Evolutionary conservation across 805 yeast species (phyloP).

Genomic region (Zygoascus flipseniorum): DNA sequence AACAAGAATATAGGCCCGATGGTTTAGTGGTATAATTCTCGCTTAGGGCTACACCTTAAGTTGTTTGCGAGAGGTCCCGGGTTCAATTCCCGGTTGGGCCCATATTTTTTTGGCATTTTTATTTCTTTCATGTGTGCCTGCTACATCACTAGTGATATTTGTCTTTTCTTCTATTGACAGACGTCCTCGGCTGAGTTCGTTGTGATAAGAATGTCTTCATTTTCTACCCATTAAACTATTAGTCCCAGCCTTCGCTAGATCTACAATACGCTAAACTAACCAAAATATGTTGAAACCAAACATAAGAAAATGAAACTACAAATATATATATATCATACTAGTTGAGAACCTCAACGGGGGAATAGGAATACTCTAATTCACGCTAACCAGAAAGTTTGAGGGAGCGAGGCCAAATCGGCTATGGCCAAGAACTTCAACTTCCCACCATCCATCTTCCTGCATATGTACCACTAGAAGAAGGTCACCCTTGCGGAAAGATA

Average conservation of each 20-base stretch:
- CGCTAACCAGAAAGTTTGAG: conserved; percentile 38
- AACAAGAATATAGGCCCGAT: conserved; percentile 22
- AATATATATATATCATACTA: too few species aligned
- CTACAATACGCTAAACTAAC: too few species aligned
- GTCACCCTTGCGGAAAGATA: conserved; percentile 52
- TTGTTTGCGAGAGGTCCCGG: conserved; percentile 31
- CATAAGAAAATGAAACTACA: too few species aligned
- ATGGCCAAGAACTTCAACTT: conserved; percentile 43
- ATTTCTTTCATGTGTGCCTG: background rate
- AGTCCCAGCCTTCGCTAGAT: too few species aligned
- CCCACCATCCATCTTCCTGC: conserved; percentile 75
- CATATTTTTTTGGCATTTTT: conserved; percentile 13
- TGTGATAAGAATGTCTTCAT: too few species aligned
- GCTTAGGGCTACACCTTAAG: conserved; percentile 28
- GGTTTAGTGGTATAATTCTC: conserved; percentile 31
- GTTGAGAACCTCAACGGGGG: too few species aligned
- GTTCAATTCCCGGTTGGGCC: conserved; percentile 32
- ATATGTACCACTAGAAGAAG: conserved; percentile 41
- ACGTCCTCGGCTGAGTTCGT: too few species aligned
- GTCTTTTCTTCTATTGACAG: too few species aligned
- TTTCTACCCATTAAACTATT: too few species aligned
- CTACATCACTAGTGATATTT: too few species aligned
- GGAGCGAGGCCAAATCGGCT: conserved; percentile 50
- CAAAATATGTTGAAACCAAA: too few species aligned
- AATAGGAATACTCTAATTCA: background rate